Conservation (phyloP, 208 protist species). For the Wallacemonas rigidus region DNA sequence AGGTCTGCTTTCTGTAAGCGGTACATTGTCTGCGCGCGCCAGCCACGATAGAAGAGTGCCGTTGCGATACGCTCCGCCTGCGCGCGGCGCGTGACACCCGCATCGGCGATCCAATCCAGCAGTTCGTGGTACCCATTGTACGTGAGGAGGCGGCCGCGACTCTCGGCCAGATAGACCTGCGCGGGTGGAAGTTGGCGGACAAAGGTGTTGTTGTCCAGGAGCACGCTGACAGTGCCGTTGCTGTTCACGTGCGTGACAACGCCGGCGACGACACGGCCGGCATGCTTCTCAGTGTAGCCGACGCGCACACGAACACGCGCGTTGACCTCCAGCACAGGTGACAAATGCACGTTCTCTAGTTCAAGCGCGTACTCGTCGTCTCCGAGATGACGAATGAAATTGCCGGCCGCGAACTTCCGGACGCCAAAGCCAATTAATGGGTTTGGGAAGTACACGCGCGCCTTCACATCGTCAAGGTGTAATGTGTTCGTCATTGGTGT, state of each 20-base stretch:
- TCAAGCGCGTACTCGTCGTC: constrained; percentile 69
- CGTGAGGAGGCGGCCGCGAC: constrained; percentile 59
- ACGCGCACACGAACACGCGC: constrained; percentile 68
- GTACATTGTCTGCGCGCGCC: constrained; percentile 59
- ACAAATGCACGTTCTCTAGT: constrained; percentile 68
- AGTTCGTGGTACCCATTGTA: constrained; percentile 38
- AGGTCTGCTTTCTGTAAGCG: constrained; percentile 48
- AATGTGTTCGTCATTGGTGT: not conserved
- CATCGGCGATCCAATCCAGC: constrained; percentile 56
- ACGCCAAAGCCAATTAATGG: constrained; percentile 61
- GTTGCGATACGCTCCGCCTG: constrained; percentile 52
- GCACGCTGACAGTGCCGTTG: constrained; percentile 81
- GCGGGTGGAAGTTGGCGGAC: constrained; percentile 59
- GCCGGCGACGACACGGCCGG: constrained; percentile 59
- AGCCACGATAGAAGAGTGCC: constrained; percentile 63
- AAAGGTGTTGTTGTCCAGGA: constrained; percentile 85
- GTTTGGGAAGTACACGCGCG: constrained; percentile 65
- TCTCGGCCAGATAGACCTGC: constrained; percentile 62
- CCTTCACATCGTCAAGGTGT: constrained; percentile 17
- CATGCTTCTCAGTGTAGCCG: constrained; percentile 29
- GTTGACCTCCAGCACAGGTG: constrained; percentile 78
- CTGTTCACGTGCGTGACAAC: constrained; percentile 80
- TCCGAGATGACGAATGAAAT: constrained; percentile 47
- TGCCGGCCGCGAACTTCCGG: constrained; percentile 67
- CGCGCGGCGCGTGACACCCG: constrained; percentile 45